Conservation (phyloP, 257 asterid genomes). For the Capsicum baccatum region DNA sequence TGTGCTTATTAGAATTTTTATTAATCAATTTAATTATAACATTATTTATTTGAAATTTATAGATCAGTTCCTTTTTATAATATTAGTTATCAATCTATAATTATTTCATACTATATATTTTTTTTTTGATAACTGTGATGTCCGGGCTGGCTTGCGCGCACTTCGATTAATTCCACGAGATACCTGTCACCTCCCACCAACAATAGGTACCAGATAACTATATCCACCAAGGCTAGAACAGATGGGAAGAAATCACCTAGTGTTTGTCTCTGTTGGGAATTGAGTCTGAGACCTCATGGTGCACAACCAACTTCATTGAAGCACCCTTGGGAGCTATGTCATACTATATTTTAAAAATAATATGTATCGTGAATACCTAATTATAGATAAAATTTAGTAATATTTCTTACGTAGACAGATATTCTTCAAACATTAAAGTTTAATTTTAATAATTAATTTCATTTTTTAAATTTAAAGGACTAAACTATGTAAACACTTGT, state of each 20-base stretch:
- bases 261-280: too few species aligned
- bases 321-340: background rate
- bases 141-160: too few species aligned
- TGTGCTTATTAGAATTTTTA: background rate
- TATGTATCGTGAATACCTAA: background rate
- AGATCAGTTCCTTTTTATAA: background rate
- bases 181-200: too few species aligned
- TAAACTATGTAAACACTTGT: background rate
- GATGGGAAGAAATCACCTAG: too few species aligned
- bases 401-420: background rate
- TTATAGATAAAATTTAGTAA: constrained; percentile 3
- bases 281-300: too few species aligned
- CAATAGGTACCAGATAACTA: too few species aligned
- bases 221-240: too few species aligned
- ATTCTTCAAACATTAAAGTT: background rate
- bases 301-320: too few species aligned
- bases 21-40: background rate
- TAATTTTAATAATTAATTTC: background rate
- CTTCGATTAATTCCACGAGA: too few species aligned
- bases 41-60: background rate
- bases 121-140: too few species aligned
- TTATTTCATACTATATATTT: background rate
- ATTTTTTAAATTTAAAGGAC: background rate
- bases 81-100: background rate
- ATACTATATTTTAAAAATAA: background rate